These are phyloP conservation scores for Stagonosporopsis cucurbitacearum DNA, from an alignment of 2,329 filamentous ascomycete species.

Conservation along the genomic window DNA sequence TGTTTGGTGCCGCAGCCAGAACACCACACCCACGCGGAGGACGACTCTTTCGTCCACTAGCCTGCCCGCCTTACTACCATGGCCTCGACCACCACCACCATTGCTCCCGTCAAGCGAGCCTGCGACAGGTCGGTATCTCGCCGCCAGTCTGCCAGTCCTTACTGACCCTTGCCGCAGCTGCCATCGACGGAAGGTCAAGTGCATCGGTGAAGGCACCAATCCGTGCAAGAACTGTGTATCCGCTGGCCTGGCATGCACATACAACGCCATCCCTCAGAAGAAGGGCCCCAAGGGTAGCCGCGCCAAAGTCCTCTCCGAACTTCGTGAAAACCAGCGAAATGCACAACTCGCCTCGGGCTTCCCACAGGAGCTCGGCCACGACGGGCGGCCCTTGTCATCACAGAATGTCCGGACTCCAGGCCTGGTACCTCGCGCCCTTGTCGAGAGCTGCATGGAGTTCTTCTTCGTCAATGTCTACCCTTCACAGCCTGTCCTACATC, in stretches of 20 bases:
- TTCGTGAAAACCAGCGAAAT: conserved; percentile 60
- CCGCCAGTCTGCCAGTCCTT: conserved; percentile 7
- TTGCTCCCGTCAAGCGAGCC: conserved; percentile 50
- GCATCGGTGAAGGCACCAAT: conserved; percentile 56
- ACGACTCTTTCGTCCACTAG: conserved; percentile 31
- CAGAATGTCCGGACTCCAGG: conserved; percentile 56
- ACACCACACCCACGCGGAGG: conserved; percentile 31
- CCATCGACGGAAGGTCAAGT: conserved; percentile 59
- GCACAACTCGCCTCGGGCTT: conserved; percentile 53
- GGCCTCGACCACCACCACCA: conserved; percentile 41
- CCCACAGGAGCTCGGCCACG: conserved; percentile 47
- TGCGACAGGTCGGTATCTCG: conserved; percentile 49
- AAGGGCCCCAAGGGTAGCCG: conserved; percentile 68
- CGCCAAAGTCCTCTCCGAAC: conserved; percentile 68
- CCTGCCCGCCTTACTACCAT: conserved; percentile 26
- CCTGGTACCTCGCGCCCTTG: conserved; percentile 58
- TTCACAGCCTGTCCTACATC: conserved; percentile 67
- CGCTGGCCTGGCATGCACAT: conserved; percentile 67
- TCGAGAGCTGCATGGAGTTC: conserved; percentile 63
- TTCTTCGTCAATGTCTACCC: conserved; percentile 69
- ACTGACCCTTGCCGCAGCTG: conserved; percentile 43
- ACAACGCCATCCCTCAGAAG: conserved; percentile 69
- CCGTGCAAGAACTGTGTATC: conserved; percentile 68
- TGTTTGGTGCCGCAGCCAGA: conserved; percentile 35
- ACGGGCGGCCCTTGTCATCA: conserved; percentile 52